Evolutionary conservation across 2,329 filamentous ascomycete genomes (phyloP).

Genomic region (Aspergillus eucalypticola): DNA sequence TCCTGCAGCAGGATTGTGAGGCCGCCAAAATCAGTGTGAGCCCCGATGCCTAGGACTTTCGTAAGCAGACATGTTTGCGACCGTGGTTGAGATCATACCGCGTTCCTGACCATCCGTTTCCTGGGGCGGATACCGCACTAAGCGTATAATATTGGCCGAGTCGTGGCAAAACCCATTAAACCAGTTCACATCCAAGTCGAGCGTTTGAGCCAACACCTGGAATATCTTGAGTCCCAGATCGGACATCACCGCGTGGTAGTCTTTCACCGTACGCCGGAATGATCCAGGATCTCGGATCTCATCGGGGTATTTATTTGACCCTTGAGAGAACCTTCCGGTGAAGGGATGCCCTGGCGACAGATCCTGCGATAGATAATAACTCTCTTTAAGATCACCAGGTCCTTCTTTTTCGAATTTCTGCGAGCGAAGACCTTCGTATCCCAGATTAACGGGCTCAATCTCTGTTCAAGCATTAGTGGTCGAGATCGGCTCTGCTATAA

Average conservation of each 20-base stretch:
- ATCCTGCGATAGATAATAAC: constrained; percentile 29
- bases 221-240: constrained; percentile 23
- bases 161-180: constrained; percentile 28
- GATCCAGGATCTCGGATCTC: constrained; percentile 4
- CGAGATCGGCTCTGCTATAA: no score
- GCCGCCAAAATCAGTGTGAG: constrained; percentile 36
- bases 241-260: constrained; percentile 19
- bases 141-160: constrained; percentile 27
- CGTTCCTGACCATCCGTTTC: constrained; percentile 21
- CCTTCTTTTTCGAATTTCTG: constrained; percentile 29
- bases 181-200: constrained; percentile 17
- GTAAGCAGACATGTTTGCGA: not conserved
- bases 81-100: not conserved
- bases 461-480: not conserved
- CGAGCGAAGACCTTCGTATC: constrained; percentile 30
- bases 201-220: constrained; percentile 11
- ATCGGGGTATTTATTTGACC: constrained; percentile 20
- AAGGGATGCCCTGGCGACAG: constrained; percentile 18
- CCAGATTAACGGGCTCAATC: constrained; percentile 12
- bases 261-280: constrained; percentile 6
- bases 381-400: constrained; percentile 32
- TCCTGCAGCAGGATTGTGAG: constrained; percentile 37
- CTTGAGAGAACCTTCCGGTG: constrained; percentile 23
- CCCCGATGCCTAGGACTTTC: constrained; percentile 26
- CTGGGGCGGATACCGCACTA: constrained; percentile 35